phyloP scores from a whole-genome alignment of 306 rosid species.

The Dalbergia cochinchinensis region DNA sequence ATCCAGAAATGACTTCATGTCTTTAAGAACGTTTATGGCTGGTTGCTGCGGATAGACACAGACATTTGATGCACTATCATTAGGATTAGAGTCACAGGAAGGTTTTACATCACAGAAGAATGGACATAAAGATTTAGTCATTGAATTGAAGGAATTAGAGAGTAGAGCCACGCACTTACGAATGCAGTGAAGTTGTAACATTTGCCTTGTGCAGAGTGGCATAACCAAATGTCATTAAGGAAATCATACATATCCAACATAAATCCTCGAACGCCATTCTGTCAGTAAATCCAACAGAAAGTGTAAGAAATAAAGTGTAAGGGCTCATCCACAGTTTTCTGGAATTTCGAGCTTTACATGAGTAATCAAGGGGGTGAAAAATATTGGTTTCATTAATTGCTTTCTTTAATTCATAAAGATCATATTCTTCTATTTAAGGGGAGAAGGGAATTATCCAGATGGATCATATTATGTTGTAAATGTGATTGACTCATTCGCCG shows the following conservation, averaged over 20 bases:
- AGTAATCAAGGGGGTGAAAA: background rate
- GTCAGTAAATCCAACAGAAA: conserved; percentile 26
- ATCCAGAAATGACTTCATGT: conserved; percentile 68
- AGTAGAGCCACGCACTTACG: conserved; percentile 66
- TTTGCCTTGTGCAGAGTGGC: conserved; percentile 74
- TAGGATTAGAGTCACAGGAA: conserved; percentile 26
- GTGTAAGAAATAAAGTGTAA: background rate
- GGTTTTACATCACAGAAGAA: background rate
- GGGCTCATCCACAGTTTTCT: background rate
- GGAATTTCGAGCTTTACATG: background rate
- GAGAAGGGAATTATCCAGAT: background rate
- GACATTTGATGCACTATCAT: conserved; percentile 6
- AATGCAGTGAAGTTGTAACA: conserved; percentile 82
- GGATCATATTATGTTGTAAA: conserved; percentile 7
- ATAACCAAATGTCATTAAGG: conserved; percentile 75
- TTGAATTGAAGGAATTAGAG: background rate
- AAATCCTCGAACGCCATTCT: conserved; percentile 93
- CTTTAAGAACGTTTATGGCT: conserved; percentile 72
- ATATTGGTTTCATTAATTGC: background rate
- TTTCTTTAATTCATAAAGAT: background rate
- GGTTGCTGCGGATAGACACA: conserved; percentile 66
- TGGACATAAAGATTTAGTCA: background rate
- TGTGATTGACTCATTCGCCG: conserved; percentile 8
- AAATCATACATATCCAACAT: conserved; percentile 98
- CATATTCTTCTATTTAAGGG: background rate